Evolutionary conservation across 345 rosid species (phyloP).

Genomic region (Bruguiera parviflora): DNA sequence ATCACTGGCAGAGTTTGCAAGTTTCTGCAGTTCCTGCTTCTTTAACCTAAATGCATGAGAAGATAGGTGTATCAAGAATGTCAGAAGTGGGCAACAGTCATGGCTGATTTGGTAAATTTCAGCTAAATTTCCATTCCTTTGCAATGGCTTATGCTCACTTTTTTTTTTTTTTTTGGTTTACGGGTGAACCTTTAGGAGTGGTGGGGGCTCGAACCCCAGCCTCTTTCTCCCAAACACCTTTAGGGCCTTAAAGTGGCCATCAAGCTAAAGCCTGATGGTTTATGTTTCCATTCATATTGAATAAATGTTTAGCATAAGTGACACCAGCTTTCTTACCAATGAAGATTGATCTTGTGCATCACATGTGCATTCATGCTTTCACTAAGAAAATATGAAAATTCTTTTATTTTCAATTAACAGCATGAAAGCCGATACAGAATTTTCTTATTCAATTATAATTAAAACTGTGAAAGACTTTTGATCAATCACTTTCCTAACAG

Average conservation of each 20-base stretch:
- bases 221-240: no score
- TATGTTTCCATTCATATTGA: no score
- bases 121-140: no score
- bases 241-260: no score
- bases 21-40: constrained; percentile 66
- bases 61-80: neutral
- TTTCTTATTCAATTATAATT: neutral
- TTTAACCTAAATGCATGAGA: constrained; percentile 43
- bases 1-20: constrained; percentile 48
- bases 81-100: neutral
- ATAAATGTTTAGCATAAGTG: no score
- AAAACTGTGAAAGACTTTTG: neutral
- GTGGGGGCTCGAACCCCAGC: no score
- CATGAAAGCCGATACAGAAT: neutral
- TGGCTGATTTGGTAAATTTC: no score
- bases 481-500: neutral
- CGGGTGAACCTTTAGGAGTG: no score
- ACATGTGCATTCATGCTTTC: neutral
- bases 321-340: no score
- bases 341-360: neutral
- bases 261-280: no score
- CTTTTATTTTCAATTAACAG: neutral
- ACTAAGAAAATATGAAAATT: neutral
- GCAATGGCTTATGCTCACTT: no score
- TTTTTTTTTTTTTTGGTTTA: no score